Conservation (phyloP, 208 protist genomes). For the Leishmania amazonensis region DNA sequence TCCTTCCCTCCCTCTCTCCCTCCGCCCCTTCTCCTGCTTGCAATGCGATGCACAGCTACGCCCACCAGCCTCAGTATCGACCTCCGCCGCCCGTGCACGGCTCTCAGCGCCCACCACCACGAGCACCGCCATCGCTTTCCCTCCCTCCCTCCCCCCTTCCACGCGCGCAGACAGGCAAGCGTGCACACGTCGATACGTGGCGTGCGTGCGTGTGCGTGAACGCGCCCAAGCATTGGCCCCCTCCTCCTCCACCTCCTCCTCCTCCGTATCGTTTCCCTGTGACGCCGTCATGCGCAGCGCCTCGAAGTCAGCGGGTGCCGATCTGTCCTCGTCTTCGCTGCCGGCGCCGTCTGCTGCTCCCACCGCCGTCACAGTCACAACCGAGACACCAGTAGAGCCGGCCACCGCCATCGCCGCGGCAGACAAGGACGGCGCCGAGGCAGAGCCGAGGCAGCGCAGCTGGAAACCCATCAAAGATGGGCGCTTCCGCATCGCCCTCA, state of each 20-base stretch:
- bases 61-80: background rate
- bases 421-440: background rate
- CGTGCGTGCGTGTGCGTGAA: too few relatives aligned
- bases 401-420: background rate
- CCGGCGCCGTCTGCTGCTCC: background rate
- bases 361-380: background rate
- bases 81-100: background rate
- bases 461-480: slow-evolving; percentile 41
- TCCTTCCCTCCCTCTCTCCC: background rate
- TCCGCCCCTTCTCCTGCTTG: background rate
- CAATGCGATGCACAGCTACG: too few relatives aligned
- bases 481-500: slow-evolving; percentile 45
- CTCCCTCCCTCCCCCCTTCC: background rate
- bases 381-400: background rate
- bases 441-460: slow-evolving; percentile 20
- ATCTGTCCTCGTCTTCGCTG: background rate
- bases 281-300: background rate
- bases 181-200: background rate
- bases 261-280: background rate
- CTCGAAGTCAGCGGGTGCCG: background rate
- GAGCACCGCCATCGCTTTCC: background rate
- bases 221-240: background rate
- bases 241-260: too few relatives aligned
- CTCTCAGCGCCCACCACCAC: background rate
- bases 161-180: background rate